Evolutionary conservation across 164 flowering plant species (phyloP), one percentile per base, ranked within the genome.

Genomic region (Euptelea pleiosperma): DNA sequence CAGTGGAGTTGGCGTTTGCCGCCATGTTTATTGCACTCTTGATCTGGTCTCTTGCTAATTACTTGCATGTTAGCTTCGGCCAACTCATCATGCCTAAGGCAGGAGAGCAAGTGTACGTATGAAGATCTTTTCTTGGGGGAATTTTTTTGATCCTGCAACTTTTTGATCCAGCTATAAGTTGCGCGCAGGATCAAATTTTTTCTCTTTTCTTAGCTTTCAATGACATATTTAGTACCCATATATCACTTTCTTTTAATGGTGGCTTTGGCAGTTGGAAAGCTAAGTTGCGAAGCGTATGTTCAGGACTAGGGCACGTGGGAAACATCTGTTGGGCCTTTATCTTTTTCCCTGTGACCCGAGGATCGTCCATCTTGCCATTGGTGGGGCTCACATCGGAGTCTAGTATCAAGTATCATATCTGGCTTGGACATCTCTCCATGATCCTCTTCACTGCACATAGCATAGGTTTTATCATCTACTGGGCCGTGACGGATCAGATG

Each of bases 401-500:
- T 0, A 72, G 84, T 68, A 70, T 89, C 58, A 89, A 83, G 57
- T 89, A 86, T 63, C 96, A 86, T 46, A 84, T 86, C n/a, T 89
- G 96, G 96, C 67, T 89, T 0, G 96, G 96, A 2, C 85, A 89
- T 65, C 54, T 82, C 36, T 71, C 70, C 40, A 79, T 89, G 89
- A 29, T 61, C 29, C 54, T 84, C 52, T 89, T 83, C 71, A 73
- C 93, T 0, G 68, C 77, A 41, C 96, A 89, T 62, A 90, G 96
- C 11, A 1, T 74, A 25, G 66, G 73, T 58, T 86, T 56, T 75
- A 62, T 86, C 62, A 30, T 77, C 24, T 73, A 54, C 26, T 89
- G 89, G 90, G 71, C 61, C 22, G 43, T 52, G 40, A 35, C 44
- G 0, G 7, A 58, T 14, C 43, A 58, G 22, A 34, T 58, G 55